phyloP scores from a whole-genome alignment of 768 basidiomycete genomes.

The Suillus fuscotomentosus region DNA sequence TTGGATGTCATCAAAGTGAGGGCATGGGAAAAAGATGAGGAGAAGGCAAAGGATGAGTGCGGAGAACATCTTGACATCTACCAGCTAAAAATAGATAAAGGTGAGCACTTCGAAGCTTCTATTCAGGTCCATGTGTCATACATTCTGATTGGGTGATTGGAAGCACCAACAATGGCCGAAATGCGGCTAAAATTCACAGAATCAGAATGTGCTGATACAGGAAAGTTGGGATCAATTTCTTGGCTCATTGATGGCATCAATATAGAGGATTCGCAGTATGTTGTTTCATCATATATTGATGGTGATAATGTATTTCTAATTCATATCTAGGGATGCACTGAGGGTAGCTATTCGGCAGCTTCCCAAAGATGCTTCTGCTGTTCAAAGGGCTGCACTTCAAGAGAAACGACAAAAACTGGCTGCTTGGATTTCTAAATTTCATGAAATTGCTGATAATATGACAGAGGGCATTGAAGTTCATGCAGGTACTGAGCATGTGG shows the following conservation, averaged over 20 bases:
- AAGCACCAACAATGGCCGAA: conserved; percentile 6
- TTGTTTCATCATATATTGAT: no score
- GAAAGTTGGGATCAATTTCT: neutral
- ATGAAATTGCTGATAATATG: neutral
- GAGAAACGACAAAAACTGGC: neutral
- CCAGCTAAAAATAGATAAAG: conserved; percentile 5
- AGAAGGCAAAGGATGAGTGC: neutral
- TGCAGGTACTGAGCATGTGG: neutral
- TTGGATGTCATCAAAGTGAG: neutral
- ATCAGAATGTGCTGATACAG: neutral
- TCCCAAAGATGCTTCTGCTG: neutral
- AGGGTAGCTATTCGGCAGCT: conserved; percentile 1
- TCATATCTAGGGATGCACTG: neutral
- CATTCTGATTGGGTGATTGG: neutral
- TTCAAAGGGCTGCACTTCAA: neutral
- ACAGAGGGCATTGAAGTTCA: neutral
- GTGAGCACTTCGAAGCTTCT: neutral
- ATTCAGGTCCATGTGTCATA: no score
- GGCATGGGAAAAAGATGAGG: neutral
- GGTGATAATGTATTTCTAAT: no score
- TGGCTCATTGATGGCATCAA: conserved; percentile 6
- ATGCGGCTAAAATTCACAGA: neutral
- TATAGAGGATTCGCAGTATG: conserved; percentile 5
- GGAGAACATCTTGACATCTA: conserved; percentile 3
- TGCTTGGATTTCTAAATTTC: neutral